Conservation (phyloP, 768 basidiomycete species). For the Calocybe gangraenosa region DNA sequence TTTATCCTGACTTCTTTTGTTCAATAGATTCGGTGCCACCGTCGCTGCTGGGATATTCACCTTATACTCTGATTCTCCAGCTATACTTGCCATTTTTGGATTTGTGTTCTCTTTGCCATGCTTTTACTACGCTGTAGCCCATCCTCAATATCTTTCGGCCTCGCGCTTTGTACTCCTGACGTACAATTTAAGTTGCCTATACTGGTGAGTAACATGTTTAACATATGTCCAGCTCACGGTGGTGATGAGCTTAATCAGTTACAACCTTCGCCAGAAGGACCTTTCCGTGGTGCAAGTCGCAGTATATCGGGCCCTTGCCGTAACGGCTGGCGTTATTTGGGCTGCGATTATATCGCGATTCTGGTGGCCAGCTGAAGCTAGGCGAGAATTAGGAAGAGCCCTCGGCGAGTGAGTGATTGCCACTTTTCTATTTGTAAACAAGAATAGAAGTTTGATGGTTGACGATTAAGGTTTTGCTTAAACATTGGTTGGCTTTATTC, state of each 20-base stretch:
- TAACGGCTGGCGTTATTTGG: slow-evolving; percentile 85
- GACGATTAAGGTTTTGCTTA: slow-evolving; percentile 68
- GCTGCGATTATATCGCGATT: slow-evolving; percentile 82
- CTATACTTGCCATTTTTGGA: slow-evolving; percentile 76
- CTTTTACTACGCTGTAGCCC: slow-evolving; percentile 83
- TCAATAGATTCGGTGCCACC: slow-evolving; percentile 68
- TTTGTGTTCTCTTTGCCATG: slow-evolving; percentile 91
- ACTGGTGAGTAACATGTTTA: slow-evolving; percentile 39
- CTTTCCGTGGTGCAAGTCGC: slow-evolving; percentile 68
- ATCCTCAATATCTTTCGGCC: slow-evolving; percentile 70
- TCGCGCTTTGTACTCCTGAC: slow-evolving; percentile 81
- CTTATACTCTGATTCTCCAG: slow-evolving; percentile 70
- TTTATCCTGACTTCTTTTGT: slow-evolving; percentile 10
- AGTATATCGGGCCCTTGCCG: slow-evolving; percentile 71
- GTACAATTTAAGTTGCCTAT: slow-evolving; percentile 84
- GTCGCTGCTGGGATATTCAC: slow-evolving; percentile 72
- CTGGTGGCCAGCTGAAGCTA: slow-evolving; percentile 96
- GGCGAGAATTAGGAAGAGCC: slow-evolving; percentile 78
- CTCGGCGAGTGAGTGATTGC: slow-evolving; percentile 68
- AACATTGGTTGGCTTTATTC: slow-evolving; percentile 96
- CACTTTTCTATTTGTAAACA: not conserved
- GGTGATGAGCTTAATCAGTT: slow-evolving; percentile 39
- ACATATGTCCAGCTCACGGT: not conserved
- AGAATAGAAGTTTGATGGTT: slow-evolving; percentile 4
- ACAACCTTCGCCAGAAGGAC: slow-evolving; percentile 67